phyloP scores from a whole-genome alignment of 2,329 filamentous ascomycete genomes.

The Ceratocystis eucalypticola region DNA sequence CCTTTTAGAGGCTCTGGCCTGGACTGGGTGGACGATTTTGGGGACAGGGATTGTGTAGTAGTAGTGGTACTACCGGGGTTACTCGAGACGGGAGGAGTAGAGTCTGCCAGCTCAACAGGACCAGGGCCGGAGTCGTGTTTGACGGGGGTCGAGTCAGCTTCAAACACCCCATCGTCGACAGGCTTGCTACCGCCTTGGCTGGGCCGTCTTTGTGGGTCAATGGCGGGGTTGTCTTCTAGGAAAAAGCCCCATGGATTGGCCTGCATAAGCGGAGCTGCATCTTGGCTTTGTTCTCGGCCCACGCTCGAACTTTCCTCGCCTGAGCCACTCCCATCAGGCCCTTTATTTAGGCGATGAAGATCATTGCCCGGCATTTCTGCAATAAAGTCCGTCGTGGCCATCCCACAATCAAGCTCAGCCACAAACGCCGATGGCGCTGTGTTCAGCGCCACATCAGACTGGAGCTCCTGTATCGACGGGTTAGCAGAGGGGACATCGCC shows the following conservation, averaged over 20 bases:
- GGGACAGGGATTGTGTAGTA: background rate
- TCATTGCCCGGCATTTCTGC: slow-evolving; percentile 16
- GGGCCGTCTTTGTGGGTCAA: background rate
- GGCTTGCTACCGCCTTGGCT: background rate
- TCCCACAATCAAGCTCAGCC: slow-evolving; percentile 14
- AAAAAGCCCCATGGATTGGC: slow-evolving; percentile 21
- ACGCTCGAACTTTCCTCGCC: background rate
- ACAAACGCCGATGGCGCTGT: slow-evolving; percentile 5
- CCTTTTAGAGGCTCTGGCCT: background rate
- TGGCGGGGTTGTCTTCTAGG: slow-evolving; percentile 17
- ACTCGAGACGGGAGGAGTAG: background rate
- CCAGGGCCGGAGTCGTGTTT: background rate
- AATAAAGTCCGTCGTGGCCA: background rate
- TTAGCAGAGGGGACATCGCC: background rate
- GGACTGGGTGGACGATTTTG: background rate
- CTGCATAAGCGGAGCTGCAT: background rate
- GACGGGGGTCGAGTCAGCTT: slow-evolving; percentile 4
- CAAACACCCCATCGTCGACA: background rate
- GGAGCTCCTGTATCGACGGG: background rate
- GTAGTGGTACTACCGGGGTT: background rate
- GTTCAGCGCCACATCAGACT: slow-evolving; percentile 5
- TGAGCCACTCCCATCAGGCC: background rate
- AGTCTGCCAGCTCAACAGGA: slow-evolving; percentile 3
- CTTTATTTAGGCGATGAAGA: background rate
- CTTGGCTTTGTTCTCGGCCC: background rate